Evolutionary conservation across 495 filamentous ascomycete genomes (phyloP).

Genomic region (Penicillium herquei): DNA sequence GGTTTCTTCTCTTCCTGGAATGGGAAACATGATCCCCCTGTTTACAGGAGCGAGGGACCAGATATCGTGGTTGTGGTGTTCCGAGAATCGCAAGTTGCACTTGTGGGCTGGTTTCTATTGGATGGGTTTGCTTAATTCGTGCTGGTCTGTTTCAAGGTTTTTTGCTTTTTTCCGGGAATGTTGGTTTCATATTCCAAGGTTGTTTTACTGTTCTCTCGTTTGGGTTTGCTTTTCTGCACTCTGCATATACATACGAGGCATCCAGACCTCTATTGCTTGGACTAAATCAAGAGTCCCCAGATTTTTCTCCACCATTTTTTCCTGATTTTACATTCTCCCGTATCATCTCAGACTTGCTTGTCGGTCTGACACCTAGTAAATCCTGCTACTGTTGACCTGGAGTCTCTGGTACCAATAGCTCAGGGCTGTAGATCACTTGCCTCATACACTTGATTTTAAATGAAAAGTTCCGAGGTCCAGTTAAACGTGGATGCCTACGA

Average conservation of each 20-base stretch:
- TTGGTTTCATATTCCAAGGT: not conserved
- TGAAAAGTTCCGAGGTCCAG: too few species aligned
- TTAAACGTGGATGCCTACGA: too few species aligned
- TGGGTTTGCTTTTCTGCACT: not conserved
- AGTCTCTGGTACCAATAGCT: too few species aligned
- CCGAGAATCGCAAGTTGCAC: not conserved
- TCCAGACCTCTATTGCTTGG: constrained; percentile 2
- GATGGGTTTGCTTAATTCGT: constrained; percentile 2
- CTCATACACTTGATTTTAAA: too few species aligned
- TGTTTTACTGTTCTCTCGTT: not conserved
- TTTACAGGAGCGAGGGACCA: not conserved
- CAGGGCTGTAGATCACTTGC: too few species aligned
- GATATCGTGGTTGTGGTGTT: constrained; percentile 3
- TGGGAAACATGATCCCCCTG: not conserved
- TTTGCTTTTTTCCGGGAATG: not conserved
- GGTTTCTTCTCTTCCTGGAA: not conserved
- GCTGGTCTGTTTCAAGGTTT: not conserved
- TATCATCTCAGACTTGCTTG: not conserved
- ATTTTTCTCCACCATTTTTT: not conserved
- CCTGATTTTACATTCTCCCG: not conserved
- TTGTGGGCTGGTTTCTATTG: constrained; percentile 5
- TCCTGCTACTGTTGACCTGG: too few species aligned
- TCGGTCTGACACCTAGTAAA: not conserved
- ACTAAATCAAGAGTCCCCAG: constrained; percentile 4
- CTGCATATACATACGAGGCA: constrained; percentile 2